Percentiles rank a stretch among this genome's conserved stretches.
These are phyloP conservation scores for Phoenix dactylifera DNA, from an alignment of 176 grass and related monocot species.

Conservation along the genomic window DNA sequence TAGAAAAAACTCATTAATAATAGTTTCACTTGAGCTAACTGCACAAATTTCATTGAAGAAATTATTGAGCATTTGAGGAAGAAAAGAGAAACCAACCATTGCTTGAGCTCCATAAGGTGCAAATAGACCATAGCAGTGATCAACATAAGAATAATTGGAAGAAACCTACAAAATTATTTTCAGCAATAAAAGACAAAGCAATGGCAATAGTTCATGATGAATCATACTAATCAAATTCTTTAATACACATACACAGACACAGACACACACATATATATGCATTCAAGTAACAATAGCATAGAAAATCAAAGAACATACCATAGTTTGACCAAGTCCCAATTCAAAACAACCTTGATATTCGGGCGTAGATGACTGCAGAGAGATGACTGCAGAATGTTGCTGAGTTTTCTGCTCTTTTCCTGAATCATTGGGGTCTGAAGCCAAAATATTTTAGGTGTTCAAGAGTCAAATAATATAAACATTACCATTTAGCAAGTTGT, in stretches of 20 bases:
- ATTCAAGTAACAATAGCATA: background rate
- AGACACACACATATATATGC: too few species aligned
- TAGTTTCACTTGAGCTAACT: too few species aligned
- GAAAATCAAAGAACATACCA: constrained; percentile 34
- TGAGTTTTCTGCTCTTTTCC: constrained; percentile 41
- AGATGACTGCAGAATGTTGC: constrained; percentile 35
- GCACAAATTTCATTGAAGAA: too few species aligned
- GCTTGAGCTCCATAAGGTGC: constrained; percentile 22
- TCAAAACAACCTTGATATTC: constrained; percentile 52
- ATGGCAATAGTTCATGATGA: background rate
- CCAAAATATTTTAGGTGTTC: background rate
- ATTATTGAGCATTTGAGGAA: too few species aligned
- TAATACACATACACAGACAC: too few species aligned
- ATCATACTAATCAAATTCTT: too few species aligned
- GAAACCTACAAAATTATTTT: constrained; percentile 17
- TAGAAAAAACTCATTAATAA: too few species aligned
- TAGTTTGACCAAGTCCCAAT: constrained; percentile 60
- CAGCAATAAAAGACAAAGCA: background rate
- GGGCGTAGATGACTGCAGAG: constrained; percentile 31
- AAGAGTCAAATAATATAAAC: background rate
- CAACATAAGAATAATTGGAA: constrained; percentile 20
- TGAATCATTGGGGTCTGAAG: constrained; percentile 29
- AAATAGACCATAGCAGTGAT: constrained; percentile 28
- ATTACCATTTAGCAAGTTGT: background rate
- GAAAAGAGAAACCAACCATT: constrained; percentile 17